Base-by-base conservation (phyloP, 768 basidiomycete species). In the Suillus subaureus region DNA sequence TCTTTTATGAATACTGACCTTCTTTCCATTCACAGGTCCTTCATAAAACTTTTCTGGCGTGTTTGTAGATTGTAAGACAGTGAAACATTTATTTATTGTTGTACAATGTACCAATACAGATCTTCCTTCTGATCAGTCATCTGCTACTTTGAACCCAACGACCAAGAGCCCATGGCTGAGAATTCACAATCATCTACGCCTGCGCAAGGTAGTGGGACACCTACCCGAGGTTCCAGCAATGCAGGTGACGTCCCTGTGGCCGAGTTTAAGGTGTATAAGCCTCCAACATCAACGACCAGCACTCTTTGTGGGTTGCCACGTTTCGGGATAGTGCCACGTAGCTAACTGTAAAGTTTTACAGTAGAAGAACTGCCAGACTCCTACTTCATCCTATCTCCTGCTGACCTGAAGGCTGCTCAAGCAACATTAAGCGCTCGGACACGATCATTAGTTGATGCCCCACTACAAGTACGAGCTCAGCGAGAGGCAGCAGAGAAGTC, bases 381-480 rank as follows among this genome's bases (percentile, higher is more conserved):
- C 3, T 92, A 89, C 74, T 93, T 93, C 71, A 84, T 81, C 7
- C 91, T 90, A 3, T 92, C 89, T 13, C 69, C 85, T 18, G 82
- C 88, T 7, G 93, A 95, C 72, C 78, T 95, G 65, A 87, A 84
- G 71, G 84, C 83, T 3, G 87, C 89, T 5, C 93, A 93, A 74
- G 79, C 83, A 3, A 82, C 84, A 23, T 79, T 94, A 52, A 75
- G 81, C 11, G 86, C 89, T 6, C 84, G 89, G 1, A 85, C 86
- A 2, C 83, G 87, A 42, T 81, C 88, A 1, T 78, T 95, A 16
- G 79, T 78, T 18, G 86, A 94, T 74, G 90, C 90, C 0, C 93
- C 93, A 4, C 78, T 95, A 7, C 87, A 86, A 70, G 79, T 90
- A 37, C 86, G 89, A 37, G 82, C 87, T 2, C 80, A 80, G 49